Conservation (phyloP, 441 rosid species). For the Gossypium schwendimanii region DNA sequence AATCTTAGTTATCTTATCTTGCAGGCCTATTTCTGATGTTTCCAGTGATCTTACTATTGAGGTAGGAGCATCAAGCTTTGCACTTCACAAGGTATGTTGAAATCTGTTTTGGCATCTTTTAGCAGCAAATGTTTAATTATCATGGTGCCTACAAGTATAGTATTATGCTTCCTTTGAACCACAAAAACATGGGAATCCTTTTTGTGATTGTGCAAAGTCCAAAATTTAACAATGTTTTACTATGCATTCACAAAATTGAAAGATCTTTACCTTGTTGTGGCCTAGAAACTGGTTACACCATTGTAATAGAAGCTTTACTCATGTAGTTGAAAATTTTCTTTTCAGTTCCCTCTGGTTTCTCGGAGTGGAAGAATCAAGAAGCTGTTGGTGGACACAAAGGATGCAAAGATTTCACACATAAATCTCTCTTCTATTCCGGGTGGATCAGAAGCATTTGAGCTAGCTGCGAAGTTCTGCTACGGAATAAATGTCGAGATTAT, state of each 20-base stretch:
- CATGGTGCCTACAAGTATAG: neutral
- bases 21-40: slow-evolving; percentile 96
- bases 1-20: slow-evolving; percentile 20
- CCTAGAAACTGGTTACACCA: neutral
- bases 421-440: slow-evolving; percentile 63
- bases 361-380: slow-evolving; percentile 79
- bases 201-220: neutral
- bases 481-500: slow-evolving; percentile 67
- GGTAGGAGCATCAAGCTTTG: slow-evolving; percentile 76
- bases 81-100: slow-evolving; percentile 75
- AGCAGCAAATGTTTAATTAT: neutral
- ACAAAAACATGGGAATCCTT: neutral
- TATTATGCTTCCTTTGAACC: neutral
- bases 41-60: slow-evolving; percentile 85
- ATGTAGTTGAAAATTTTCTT: slow-evolving; percentile 13
- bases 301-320: neutral
- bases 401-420: slow-evolving; percentile 48
- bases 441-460: slow-evolving; percentile 78
- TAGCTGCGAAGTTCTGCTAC: slow-evolving; percentile 91
- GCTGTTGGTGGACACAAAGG: slow-evolving; percentile 58
- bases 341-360: slow-evolving; percentile 85
- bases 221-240: neutral
- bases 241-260: neutral
- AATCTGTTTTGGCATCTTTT: slow-evolving; percentile 1
- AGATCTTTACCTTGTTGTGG: neutral